These are phyloP conservation scores for Tricholoma flavovirens DNA, from an alignment of 768 basidiomycete species.

Conservation along the genomic window DNA sequence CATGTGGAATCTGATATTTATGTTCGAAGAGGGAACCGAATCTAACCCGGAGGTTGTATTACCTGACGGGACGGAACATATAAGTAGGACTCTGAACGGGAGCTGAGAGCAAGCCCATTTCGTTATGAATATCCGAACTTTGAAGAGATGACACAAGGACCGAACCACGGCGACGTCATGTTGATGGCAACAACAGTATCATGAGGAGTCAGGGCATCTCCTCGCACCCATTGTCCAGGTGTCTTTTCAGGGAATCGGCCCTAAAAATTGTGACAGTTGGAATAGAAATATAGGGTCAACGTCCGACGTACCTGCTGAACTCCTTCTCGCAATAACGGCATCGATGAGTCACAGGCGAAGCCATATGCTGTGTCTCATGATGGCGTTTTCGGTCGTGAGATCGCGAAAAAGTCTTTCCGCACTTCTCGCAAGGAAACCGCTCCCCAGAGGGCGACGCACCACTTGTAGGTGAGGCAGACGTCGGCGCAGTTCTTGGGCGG, in stretches of 20 bases:
- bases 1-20: slow-evolving; percentile 5
- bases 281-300: neutral
- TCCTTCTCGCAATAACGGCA: slow-evolving; percentile 73
- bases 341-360: slow-evolving; percentile 57
- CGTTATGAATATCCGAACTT: slow-evolving; percentile 3
- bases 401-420: slow-evolving; percentile 75
- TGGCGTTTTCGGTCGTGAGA: slow-evolving; percentile 80
- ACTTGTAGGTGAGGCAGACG: slow-evolving; percentile 29
- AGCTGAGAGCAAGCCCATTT: neutral
- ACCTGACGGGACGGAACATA: neutral
- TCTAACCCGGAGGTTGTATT: neutral
- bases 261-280: slow-evolving; percentile 12
- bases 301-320: slow-evolving; percentile 54
- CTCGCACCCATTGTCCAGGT: slow-evolving; percentile 63
- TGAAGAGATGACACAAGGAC: neutral
- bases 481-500: slow-evolving; percentile 35
- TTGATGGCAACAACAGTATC: neutral
- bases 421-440: slow-evolving; percentile 66
- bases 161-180: neutral
- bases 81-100: neutral
- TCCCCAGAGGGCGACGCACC: slow-evolving; percentile 45
- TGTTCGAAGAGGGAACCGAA: slow-evolving; percentile 3
- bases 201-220: slow-evolving; percentile 18
- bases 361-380: slow-evolving; percentile 68
- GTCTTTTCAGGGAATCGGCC: slow-evolving; percentile 63